Conservation (phyloP, 2,329 filamentous ascomycete genomes). For the Tothia fuscella region DNA sequence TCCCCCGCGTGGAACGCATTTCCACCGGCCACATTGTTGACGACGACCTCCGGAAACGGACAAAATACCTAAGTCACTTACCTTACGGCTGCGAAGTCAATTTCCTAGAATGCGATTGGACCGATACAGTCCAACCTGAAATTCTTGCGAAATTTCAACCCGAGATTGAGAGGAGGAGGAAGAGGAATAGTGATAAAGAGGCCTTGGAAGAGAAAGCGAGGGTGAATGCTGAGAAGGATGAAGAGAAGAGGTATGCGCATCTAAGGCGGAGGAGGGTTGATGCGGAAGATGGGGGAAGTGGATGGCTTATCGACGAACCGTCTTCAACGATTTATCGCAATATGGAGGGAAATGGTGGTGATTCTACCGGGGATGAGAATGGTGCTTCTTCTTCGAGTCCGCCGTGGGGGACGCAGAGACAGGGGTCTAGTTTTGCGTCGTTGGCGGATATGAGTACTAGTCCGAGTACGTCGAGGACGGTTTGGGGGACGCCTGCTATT, state of each 20-base stretch:
- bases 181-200: constrained; percentile 71
- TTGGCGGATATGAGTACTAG: constrained; percentile 72
- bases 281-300: constrained; percentile 37
- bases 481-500: constrained; percentile 80
- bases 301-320: constrained; percentile 39
- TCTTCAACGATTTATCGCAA: constrained; percentile 20
- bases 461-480: constrained; percentile 62
- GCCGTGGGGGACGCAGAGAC: constrained; percentile 19
- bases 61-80: constrained; percentile 78
- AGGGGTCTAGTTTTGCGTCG: constrained; percentile 50
- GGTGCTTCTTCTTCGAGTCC: constrained; percentile 1
- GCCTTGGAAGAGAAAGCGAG: constrained; percentile 77
- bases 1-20: constrained; percentile 80
- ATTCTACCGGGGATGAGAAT: constrained; percentile 11
- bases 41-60: constrained; percentile 67
- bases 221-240: constrained; percentile 66
- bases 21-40: constrained; percentile 81
- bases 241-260: constrained; percentile 56
- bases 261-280: constrained; percentile 48
- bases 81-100: constrained; percentile 84
- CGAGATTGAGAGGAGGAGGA: constrained; percentile 66
- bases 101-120: constrained; percentile 92
- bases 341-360: constrained; percentile 20
- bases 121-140: constrained; percentile 67
- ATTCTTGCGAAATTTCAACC: constrained; percentile 62